Evolutionary conservation across 192 early-diverging fungal species (phyloP).

Genomic region (Podila minutissima): DNA sequence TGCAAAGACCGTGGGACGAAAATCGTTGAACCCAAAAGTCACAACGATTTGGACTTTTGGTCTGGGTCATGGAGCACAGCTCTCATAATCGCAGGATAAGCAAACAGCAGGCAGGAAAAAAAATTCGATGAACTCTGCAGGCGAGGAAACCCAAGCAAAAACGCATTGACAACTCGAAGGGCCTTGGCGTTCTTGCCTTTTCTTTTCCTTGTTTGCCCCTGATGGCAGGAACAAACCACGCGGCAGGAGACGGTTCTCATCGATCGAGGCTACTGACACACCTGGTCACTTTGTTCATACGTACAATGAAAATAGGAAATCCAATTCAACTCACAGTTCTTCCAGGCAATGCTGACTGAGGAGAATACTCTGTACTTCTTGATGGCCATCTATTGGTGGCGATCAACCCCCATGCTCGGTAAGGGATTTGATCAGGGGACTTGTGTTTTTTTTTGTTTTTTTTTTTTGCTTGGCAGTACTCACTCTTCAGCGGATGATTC

Average conservation of each 20-base stretch:
- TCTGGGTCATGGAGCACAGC: too few relatives aligned
- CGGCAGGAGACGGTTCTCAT: neutral
- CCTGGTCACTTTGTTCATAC: neutral
- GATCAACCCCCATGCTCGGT: conserved; percentile 75
- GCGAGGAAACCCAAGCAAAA: too few relatives aligned
- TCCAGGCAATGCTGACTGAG: conserved; percentile 68
- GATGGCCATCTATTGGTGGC: conserved; percentile 76
- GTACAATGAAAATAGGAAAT: conserved; percentile 54
- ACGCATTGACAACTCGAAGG: too few relatives aligned
- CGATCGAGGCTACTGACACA: neutral
- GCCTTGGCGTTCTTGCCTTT: too few relatives aligned
- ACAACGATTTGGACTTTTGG: too few relatives aligned
- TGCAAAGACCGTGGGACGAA: too few relatives aligned
- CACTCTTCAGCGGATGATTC: neutral
- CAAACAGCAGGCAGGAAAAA: too few relatives aligned
- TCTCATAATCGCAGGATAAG: too few relatives aligned
- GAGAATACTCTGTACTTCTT: conserved; percentile 83
- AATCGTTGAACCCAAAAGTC: too few relatives aligned
- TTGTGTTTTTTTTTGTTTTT: neutral
- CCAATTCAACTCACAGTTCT: conserved; percentile 64
- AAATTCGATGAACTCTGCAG: too few relatives aligned
- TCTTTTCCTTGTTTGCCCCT: too few relatives aligned
- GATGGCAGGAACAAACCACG: too few relatives aligned
- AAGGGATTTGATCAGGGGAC: neutral
- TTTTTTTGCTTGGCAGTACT: neutral